Evolutionary conservation across 176 grass and related monocot genomes (phyloP).

Genomic region (Luzula sylvatica): DNA sequence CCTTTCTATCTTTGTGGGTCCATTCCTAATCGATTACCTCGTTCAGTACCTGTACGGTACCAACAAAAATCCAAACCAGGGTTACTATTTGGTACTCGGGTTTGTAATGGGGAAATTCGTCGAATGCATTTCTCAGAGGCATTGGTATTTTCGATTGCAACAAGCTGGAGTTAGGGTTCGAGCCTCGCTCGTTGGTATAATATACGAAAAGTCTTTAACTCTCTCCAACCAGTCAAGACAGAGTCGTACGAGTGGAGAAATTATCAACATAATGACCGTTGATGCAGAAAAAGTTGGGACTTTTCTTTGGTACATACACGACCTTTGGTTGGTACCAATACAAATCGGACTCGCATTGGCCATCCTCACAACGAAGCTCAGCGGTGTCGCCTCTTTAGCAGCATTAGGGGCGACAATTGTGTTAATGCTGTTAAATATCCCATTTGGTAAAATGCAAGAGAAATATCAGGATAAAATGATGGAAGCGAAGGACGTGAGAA

Average conservation of each 20-base stretch:
- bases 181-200: conserved; percentile 40
- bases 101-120: conserved; percentile 59
- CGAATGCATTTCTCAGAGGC: conserved; percentile 48
- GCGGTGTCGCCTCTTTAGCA: conserved; percentile 38
- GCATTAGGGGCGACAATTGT: conserved; percentile 39
- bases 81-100: conserved; percentile 37
- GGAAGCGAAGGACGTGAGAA: conserved; percentile 67
- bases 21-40: conserved; percentile 66
- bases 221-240: conserved; percentile 59
- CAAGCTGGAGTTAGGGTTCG: conserved; percentile 35
- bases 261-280: conserved; percentile 59
- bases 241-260: conserved; percentile 28
- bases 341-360: conserved; percentile 60
- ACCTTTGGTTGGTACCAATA: conserved; percentile 54
- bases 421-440: conserved; percentile 71
- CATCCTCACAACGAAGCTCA: conserved; percentile 55
- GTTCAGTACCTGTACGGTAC: conserved; percentile 82
- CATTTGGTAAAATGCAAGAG: conserved; percentile 44
- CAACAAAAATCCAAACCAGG: conserved; percentile 31
- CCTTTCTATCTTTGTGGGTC: conserved; percentile 62
- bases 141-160: conserved; percentile 52
- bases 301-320: conserved; percentile 69
- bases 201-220: conserved; percentile 65
- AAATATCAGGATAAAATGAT: conserved; percentile 62
- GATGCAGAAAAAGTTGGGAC: conserved; percentile 35